Evolutionary conservation across 805 yeast species (phyloP).

Genomic region (Wickerhamiella lipophila): DNA sequence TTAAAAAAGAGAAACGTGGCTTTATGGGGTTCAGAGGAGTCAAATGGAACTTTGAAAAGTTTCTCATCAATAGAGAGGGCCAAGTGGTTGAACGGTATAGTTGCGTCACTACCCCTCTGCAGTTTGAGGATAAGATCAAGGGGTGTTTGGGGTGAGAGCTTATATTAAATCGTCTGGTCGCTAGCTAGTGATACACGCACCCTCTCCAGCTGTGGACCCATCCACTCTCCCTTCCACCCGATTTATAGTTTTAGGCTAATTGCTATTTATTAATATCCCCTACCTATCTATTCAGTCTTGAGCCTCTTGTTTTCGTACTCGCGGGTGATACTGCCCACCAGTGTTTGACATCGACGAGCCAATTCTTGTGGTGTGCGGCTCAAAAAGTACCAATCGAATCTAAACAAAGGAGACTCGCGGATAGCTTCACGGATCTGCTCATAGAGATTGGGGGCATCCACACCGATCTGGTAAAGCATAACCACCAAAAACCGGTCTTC

Average conservation of each 20-base stretch:
- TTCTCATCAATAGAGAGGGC: slow-evolving; percentile 47
- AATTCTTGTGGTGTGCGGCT: slow-evolving; percentile 68
- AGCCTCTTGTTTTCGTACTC: slow-evolving; percentile 31
- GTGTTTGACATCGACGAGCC: slow-evolving; percentile 66
- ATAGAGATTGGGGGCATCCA: slow-evolving; percentile 65
- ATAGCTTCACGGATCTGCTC: slow-evolving; percentile 69
- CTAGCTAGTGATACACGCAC: no score
- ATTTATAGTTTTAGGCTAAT: no score
- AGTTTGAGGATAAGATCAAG: slow-evolving; percentile 47
- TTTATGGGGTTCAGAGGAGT: slow-evolving; percentile 57
- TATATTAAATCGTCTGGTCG: no score
- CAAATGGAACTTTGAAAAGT: slow-evolving; percentile 73
- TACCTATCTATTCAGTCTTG: background rate
- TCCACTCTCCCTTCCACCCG: no score
- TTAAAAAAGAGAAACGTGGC: slow-evolving; percentile 52
- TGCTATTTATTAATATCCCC: no score
- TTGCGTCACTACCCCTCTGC: slow-evolving; percentile 53
- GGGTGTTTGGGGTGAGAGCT: slow-evolving; percentile 31
- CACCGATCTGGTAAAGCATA: slow-evolving; percentile 66
- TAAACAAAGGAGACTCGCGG: slow-evolving; percentile 60
- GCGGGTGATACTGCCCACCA: slow-evolving; percentile 59
- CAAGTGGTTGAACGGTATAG: slow-evolving; percentile 47
- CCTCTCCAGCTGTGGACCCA: no score
- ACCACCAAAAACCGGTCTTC: slow-evolving; percentile 82
- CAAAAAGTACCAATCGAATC: slow-evolving; percentile 78